phyloP scores from a whole-genome alignment of 2,329 filamentous ascomycete species.

The Elsinoe batatas region DNA sequence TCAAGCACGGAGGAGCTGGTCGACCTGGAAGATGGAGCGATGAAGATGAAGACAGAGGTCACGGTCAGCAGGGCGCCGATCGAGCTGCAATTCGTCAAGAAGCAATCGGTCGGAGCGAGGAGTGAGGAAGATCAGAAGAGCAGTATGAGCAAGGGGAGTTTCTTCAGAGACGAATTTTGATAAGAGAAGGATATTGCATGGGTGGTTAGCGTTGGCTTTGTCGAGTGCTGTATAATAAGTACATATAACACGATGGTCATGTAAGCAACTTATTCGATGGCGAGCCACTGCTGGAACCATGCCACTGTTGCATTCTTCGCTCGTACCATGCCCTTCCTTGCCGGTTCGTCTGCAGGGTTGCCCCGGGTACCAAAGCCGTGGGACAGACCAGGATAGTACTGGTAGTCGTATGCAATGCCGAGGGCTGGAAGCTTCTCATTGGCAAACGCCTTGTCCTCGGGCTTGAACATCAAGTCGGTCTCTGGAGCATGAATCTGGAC shows the following conservation, averaged over 20 bases:
- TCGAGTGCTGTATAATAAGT: neutral
- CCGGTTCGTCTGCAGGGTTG: slow-evolving; percentile 28
- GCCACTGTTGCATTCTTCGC: slow-evolving; percentile 31
- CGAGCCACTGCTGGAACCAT: slow-evolving; percentile 15
- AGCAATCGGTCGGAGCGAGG: neutral
- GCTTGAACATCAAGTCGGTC: slow-evolving; percentile 33
- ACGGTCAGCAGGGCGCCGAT: slow-evolving; percentile 8
- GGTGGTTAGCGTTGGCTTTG: neutral
- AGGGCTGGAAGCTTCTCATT: slow-evolving; percentile 32
- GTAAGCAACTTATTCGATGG: neutral
- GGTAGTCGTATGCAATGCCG: slow-evolving; percentile 40
- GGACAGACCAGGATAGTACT: slow-evolving; percentile 41
- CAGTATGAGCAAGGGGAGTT: slow-evolving; percentile 11
- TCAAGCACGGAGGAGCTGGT: slow-evolving; percentile 12
- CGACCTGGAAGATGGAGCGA: slow-evolving; percentile 1
- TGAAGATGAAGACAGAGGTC: slow-evolving; percentile 14
- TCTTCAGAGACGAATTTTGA: slow-evolving; percentile 8
- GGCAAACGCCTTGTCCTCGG: slow-evolving; percentile 38
- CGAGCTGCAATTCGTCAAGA: slow-evolving; percentile 11
- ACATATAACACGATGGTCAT: neutral
- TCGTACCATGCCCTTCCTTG: slow-evolving; percentile 38
- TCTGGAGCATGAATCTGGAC: slow-evolving; percentile 46
- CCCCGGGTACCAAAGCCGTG: slow-evolving; percentile 41
- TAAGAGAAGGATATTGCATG: neutral
- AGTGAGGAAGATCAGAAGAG: slow-evolving; percentile 13